phyloP scores from a whole-genome alignment of 148 eudicot genomes.

The Selenicereus undatus region DNA sequence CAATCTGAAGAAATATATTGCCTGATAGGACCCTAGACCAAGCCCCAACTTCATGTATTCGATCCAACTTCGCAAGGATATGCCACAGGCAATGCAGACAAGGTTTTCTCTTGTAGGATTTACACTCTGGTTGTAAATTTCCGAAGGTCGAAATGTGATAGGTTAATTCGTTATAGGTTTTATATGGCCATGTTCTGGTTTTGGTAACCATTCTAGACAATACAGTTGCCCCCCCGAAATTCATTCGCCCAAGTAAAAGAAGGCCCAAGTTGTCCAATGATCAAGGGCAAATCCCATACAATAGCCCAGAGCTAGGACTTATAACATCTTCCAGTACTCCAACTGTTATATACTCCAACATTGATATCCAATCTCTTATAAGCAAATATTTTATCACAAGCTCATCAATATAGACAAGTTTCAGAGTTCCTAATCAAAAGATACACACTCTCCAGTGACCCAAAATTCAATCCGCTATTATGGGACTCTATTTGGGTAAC shows the following conservation, averaged over 20 bases:
- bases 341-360: too few species aligned
- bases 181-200: neutral
- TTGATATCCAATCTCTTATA: neutral
- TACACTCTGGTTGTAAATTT: too few species aligned
- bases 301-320: neutral
- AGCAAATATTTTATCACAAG: neutral
- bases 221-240: neutral
- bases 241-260: neutral
- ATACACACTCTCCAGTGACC: neutral
- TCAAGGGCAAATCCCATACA: neutral
- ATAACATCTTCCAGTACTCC: neutral
- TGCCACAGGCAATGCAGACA: neutral
- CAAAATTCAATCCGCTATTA: neutral
- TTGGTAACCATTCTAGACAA: neutral
- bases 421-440: neutral
- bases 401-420: neutral
- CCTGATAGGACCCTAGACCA: neutral
- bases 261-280: neutral
- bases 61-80: neutral
- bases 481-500: neutral
- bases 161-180: neutral
- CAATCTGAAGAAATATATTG: neutral
- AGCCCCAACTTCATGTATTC: neutral
- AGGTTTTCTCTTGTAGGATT: neutral
- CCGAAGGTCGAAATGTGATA: neutral